phyloP scores from a whole-genome alignment of 139 green algal genomes.

The Chlorella sp. region DNA sequence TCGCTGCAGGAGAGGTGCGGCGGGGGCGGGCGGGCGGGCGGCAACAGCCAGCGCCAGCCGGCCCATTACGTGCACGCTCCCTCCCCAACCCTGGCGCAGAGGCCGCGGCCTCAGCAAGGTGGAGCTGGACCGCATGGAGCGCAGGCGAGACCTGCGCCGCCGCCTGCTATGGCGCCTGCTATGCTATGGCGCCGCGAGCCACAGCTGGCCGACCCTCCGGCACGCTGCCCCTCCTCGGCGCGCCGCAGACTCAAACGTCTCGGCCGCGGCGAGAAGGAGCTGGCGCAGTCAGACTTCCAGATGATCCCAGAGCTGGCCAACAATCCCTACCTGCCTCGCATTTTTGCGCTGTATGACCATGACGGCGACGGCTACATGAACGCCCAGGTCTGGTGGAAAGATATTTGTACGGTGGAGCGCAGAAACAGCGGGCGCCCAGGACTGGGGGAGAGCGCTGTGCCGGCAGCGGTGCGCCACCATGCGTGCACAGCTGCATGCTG shows the following conservation, averaged over 20 bases:
- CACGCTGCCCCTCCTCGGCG: background rate
- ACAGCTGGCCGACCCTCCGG: background rate
- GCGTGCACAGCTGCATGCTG: no score
- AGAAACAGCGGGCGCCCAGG: no score
- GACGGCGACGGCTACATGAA: slow-evolving; percentile 41
- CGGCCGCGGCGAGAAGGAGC: slow-evolving; percentile 32
- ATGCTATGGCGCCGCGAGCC: background rate
- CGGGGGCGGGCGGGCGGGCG: no score
- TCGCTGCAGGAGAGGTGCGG: slow-evolving; percentile 11
- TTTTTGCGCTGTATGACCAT: slow-evolving; percentile 48
- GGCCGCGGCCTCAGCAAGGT: slow-evolving; percentile 33
- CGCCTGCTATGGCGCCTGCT: background rate
- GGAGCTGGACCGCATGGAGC: slow-evolving; percentile 46
- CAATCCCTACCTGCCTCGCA: slow-evolving; percentile 48
- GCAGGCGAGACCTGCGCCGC: slow-evolving; percentile 10
- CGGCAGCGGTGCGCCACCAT: no score
- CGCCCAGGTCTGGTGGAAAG: no score
- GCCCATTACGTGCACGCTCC: no score
- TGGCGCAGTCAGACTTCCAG: slow-evolving; percentile 37
- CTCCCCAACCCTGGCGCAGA: no score
- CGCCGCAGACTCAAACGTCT: slow-evolving; percentile 26
- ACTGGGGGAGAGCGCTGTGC: no score
- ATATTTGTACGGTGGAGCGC: no score
- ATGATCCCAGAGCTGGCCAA: slow-evolving; percentile 43
- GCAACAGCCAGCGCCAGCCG: no score